These are phyloP conservation scores for Oryza meyeriana DNA, from an alignment of 176 grass and related monocot genomes.

Conservation along the genomic window DNA sequence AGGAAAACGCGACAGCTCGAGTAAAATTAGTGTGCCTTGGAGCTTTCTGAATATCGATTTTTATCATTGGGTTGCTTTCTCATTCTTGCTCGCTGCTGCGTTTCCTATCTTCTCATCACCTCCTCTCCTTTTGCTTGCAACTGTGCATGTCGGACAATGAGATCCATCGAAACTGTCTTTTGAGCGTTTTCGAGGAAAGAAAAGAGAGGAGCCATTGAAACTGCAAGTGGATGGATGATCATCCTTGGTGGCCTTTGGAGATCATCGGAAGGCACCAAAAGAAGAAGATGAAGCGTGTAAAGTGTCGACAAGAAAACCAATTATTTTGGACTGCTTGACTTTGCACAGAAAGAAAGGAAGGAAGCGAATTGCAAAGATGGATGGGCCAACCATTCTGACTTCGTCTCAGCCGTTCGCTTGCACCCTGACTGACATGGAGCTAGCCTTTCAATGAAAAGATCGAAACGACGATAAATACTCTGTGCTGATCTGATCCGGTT, in stretches of 20 bases:
- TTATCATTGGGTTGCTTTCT: constrained; percentile 9
- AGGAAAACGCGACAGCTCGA: constrained; percentile 29
- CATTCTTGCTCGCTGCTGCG: constrained; percentile 19
- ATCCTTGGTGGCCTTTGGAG: constrained; percentile 42
- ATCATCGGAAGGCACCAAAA: constrained; percentile 38
- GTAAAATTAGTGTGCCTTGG: not conserved
- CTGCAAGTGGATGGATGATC: constrained; percentile 29
- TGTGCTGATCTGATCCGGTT: not conserved
- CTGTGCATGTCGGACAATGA: not conserved
- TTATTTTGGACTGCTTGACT: constrained; percentile 23
- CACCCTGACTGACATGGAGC: constrained; percentile 7
- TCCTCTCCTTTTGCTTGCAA: constrained; percentile 30
- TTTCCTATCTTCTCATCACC: constrained; percentile 2
- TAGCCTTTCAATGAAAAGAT: constrained; percentile 29
- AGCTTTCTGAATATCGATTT: constrained; percentile 12
- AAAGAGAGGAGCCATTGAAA: constrained; percentile 1
- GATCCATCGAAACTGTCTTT: not conserved
- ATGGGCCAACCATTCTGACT: constrained; percentile 6
- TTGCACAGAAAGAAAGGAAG: not conserved
- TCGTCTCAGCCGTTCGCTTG: constrained; percentile 6
- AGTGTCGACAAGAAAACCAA: not conserved
- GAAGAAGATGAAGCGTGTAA: constrained; percentile 1
- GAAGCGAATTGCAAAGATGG: not conserved
- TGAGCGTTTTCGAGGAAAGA: not conserved
- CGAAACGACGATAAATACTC: constrained; percentile 24